Evolutionary conservation across 169 alveolate genomes (phyloP).

Genomic region (Blepharisma undulans): DNA sequence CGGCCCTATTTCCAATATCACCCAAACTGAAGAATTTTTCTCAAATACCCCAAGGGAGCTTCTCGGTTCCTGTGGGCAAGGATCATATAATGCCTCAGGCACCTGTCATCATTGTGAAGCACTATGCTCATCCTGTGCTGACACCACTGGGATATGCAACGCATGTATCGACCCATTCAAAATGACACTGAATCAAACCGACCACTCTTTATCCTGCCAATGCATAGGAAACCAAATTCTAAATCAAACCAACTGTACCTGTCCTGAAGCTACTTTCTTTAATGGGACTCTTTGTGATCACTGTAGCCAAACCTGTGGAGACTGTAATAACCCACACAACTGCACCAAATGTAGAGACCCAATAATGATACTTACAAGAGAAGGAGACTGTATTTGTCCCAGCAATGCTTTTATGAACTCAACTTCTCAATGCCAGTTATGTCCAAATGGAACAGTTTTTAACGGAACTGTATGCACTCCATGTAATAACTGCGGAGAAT

Average conservation of each 20-base stretch:
- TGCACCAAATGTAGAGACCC: neutral
- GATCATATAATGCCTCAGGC: neutral
- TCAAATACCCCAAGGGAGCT: neutral
- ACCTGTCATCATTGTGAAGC: neutral
- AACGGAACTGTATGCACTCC: neutral
- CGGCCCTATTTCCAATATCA: neutral
- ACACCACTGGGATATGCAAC: neutral
- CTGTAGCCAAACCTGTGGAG: neutral
- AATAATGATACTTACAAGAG: neutral
- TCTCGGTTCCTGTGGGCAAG: neutral
- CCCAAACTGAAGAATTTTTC: neutral
- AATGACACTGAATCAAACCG: neutral
- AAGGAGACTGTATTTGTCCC: neutral
- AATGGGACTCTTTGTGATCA: neutral
- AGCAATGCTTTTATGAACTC: neutral
- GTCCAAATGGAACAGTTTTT: neutral
- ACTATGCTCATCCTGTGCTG: neutral
- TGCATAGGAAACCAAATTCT: neutral
- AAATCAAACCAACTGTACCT: neutral
- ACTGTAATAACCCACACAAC: neutral
- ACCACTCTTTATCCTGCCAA: neutral
- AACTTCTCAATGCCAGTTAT: neutral
- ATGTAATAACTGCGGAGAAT: neutral
- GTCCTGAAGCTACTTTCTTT: neutral
- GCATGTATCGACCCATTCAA: neutral